Evolutionary conservation across 2,329 filamentous ascomycete genomes (phyloP), one percentile per base, ranked within the genome.

Genomic region (Pseudopyricularia javanii): DNA sequence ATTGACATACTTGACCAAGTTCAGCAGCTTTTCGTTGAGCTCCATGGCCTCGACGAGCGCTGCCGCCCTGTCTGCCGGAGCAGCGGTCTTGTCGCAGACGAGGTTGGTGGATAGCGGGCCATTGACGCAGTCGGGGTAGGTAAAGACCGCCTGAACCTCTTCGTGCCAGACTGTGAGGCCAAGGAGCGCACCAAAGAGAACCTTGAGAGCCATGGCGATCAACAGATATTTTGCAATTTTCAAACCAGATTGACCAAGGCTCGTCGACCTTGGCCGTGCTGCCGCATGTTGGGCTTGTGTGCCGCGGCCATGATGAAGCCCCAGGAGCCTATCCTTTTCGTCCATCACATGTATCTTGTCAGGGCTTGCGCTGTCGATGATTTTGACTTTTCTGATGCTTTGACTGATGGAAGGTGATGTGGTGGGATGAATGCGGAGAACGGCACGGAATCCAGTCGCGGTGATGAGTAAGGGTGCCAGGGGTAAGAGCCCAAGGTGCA

Each of bases 11-110:
- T 66, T 63, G 22, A 66, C 61, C 6, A 68, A 54, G 35, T 67
- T 66, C 7, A 30, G 54, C 5, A 66, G 57, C 55, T 68, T 68
- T 53, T 68, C 66, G 2, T 62, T 57, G 8, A 65, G 60, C 9
- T 62, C 63, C 63, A 65, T 63, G 12, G 58, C 61, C 20, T 53
- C 35, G 20, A 69, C 64, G 0, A 69, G 55, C 11, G 62, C 65
- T 1, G 57, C 56, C 0, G 65, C 66, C 40, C 66, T 59, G 2
- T 63, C 64, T 0, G 59, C 51, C 3, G 63, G 63, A 7, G 60
- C 56, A 7, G 61, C 61, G 28, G 55, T 59, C 9, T 58, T 56
- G 37, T 68, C 55, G 53, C 65, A 67, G 48, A 66, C 65, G 28
- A 40, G 50, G 4, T 53, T 56, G 48, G 55, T 55, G 45, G 37